Percentiles rank a stretch among this genome's conserved stretches.
Conservation (phyloP, 306 rosid genomes). For the Fagus sylvatica region DNA sequence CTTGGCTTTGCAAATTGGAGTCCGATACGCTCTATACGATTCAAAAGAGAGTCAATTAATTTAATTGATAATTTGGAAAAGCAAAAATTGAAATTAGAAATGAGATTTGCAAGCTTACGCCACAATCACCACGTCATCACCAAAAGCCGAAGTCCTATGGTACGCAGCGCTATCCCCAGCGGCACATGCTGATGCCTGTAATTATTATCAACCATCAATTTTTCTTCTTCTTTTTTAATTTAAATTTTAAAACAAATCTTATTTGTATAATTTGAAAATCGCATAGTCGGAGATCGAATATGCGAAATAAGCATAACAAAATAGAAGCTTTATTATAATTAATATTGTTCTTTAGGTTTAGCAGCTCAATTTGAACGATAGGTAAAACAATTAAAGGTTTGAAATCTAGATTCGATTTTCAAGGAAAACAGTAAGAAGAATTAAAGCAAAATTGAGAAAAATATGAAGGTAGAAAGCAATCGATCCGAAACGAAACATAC, state of each 20-base stretch:
- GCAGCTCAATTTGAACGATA: background rate
- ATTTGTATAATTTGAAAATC: background rate
- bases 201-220: background rate
- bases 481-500: conserved; percentile 36
- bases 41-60: background rate
- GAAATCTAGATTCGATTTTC: no score
- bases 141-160: conserved; percentile 59
- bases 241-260: no score
- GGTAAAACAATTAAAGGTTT: no score
- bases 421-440: background rate
- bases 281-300: background rate
- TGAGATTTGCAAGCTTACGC: conserved; percentile 55
- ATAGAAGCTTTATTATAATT: no score
- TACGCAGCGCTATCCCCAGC: conserved; percentile 96
- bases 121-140: conserved; percentile 87
- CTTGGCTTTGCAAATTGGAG: conserved; percentile 76
- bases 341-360: background rate
- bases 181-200: conserved; percentile 70
- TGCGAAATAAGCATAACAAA: background rate
- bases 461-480: background rate
- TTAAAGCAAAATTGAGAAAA: background rate
- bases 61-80: background rate
- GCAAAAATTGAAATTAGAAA: background rate
- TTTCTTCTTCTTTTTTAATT: background rate
- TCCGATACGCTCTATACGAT: conserved; percentile 67